Evolutionary conservation across 768 basidiomycete species (phyloP).

Genomic region (Mrakia blollopis): DNA sequence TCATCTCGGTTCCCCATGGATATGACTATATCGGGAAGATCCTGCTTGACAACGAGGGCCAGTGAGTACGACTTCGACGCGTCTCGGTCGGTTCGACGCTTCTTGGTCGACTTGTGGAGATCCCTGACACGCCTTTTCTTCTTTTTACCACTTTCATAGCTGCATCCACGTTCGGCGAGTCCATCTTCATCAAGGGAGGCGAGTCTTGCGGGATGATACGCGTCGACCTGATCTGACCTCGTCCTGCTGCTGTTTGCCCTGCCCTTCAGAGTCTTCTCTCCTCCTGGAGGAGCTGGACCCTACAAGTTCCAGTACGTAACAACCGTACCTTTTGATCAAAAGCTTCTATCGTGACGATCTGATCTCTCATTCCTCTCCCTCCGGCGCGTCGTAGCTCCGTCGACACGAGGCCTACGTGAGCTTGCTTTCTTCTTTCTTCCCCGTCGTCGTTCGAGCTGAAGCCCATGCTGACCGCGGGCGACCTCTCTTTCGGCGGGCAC

Average conservation of each 20-base stretch:
- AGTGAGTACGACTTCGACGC: constrained; percentile 18
- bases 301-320: constrained; percentile 35
- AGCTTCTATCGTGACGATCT: neutral
- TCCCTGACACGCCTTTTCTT: neutral
- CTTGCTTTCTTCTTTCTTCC: neutral
- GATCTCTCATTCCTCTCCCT: neutral
- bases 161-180: constrained; percentile 41
- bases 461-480: neutral
- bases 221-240: too few relatives aligned
- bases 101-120: too few relatives aligned
- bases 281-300: constrained; percentile 7
- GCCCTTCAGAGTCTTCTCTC: constrained; percentile 1
- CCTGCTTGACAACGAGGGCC: constrained; percentile 41
- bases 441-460: neutral
- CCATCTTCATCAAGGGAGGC: too few relatives aligned
- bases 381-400: constrained; percentile 32
- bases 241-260: neutral
- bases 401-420: constrained; percentile 41
- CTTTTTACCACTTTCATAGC: neutral
- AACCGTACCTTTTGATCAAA: neutral
- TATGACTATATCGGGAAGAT: constrained; percentile 43
- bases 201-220: too few relatives aligned
- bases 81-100: too few relatives aligned
- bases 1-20: constrained; percentile 40
- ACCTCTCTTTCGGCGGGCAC: neutral